phyloP scores from a whole-genome alignment of 1,139 yeast species.

The Geotrichum aggregatum region DNA sequence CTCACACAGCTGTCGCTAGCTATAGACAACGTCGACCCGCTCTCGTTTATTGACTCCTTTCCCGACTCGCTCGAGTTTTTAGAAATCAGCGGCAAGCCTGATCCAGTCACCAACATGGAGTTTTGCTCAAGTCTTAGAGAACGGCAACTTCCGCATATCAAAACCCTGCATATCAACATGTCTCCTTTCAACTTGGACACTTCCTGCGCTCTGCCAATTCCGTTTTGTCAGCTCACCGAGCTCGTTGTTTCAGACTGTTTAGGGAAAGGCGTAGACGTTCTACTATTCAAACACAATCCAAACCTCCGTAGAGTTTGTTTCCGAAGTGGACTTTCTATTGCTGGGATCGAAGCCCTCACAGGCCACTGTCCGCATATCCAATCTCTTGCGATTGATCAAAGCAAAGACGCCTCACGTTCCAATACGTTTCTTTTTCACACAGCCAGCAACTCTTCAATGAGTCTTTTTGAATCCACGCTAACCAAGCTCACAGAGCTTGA shows the following conservation, averaged over 20 bases:
- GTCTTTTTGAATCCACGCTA: not conserved
- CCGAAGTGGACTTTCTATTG: not conserved
- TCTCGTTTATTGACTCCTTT: not conserved
- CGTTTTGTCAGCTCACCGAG: not conserved
- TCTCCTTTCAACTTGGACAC: not conserved
- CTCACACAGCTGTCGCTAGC: not conserved
- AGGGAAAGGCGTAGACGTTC: not conserved
- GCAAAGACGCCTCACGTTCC: not conserved
- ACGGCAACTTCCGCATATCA: not conserved
- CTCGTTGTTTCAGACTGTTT: not conserved
- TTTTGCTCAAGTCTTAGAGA: not conserved
- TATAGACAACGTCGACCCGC: not conserved
- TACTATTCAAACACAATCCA: not conserved
- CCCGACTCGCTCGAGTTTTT: not conserved
- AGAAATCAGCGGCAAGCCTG: not conserved
- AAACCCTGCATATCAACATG: not conserved
- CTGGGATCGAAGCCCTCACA: not conserved
- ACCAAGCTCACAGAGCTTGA: not conserved
- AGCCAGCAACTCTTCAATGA: not conserved
- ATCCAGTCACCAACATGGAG: not conserved
- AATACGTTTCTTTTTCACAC: not conserved
- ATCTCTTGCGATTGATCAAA: not conserved
- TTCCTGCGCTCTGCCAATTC: not conserved
- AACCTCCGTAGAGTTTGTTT: not conserved
- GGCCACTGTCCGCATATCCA: not conserved